Base-by-base conservation (phyloP, 306 rosid genomes). In the Lagenaria siceraria region DNA sequence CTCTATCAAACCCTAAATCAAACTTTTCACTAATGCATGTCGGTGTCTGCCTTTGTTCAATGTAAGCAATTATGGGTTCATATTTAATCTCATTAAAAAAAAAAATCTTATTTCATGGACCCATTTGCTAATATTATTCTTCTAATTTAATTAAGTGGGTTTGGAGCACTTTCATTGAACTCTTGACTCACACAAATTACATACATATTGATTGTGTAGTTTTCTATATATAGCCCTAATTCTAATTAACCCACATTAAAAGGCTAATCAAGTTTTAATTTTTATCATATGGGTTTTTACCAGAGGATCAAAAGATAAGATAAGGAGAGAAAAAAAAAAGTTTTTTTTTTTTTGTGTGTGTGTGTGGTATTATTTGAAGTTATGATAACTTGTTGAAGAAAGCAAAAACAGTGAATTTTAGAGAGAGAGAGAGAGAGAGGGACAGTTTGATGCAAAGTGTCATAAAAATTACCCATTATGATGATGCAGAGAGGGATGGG, bases 11-110 rank as follows among this genome's bases (percentile, higher is more conserved):
- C 51, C 64, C 75, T 87, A 62, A 74, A 33, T 35, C 6, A 59
- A 58, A 48, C 64, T 35, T 62, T 63, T 78, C 68, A 54, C 25
- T 79, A 82, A 61, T 13, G 63, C 36, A 81, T 83, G 92, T 89
- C 96, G 94, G 98, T 87, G 90, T 79, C 86, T 75, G 78, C 76
- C 25, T 71, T 73, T 51, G 18, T 73, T 73, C 62, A 51, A 78
- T 75, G 74, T 80, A 80, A 89, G 89, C 53, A 78, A 88, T 92
- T 81, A 87, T 82, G 56, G 31, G 61, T 80, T 83, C 66, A 59
- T 38, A 64, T 77, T 73, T 62, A 85, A 82, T 75, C 54, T 74
- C 19, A 29, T 1, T 80, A 80, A 86, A 8, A 54, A 74, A 24
- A 51, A 70, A 75, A 75, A 59, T 48, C 72, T 86, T 80, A 81